Conservation (phyloP, 352 stramenopile species). For the Globisporangium solare region DNA sequence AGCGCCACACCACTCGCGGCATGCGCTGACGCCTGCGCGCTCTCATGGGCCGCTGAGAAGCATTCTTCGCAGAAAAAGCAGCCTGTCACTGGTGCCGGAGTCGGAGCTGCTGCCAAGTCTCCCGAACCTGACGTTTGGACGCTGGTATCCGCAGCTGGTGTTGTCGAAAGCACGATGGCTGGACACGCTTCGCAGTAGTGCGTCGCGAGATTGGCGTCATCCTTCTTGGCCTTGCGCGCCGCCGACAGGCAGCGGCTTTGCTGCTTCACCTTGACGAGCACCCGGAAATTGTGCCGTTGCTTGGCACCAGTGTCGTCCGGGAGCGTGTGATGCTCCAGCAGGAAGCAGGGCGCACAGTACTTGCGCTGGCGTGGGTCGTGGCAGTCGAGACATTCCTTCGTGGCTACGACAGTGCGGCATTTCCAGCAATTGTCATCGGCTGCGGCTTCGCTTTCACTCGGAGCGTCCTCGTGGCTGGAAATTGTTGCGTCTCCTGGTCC, state of each 20-base stretch:
- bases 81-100: conserved; percentile 7
- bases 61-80: conserved; percentile 70
- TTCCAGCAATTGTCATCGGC: conserved; percentile 32
- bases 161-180: not conserved
- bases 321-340: conserved; percentile 31
- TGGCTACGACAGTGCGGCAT: conserved; percentile 26
- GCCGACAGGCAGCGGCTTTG: conserved; percentile 29
- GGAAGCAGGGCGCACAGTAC: conserved; percentile 56
- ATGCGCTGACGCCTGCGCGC: conserved; percentile 35
- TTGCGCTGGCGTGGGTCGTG: conserved; percentile 12
- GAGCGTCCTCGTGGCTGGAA: not conserved
- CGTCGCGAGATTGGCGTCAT: conserved; percentile 20
- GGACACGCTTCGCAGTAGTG: conserved; percentile 41
- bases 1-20: conserved; percentile 25
- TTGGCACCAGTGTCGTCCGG: conserved; percentile 11
- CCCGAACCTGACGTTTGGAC: too few relatives aligned
- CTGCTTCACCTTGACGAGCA: conserved; percentile 20
- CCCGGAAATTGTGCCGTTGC: conserved; percentile 50
- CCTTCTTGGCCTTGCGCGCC: conserved; percentile 8
- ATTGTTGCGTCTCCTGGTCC: not conserved
- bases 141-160: not conserved
- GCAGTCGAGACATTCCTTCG: conserved; percentile 62
- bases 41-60: conserved; percentile 44
- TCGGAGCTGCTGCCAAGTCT: not conserved
- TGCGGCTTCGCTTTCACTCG: not conserved